Percentiles rank a stretch among this genome's conserved stretches.
Conservation (phyloP, 371 early-diverging fungal species). For the Mortierella sp. region DNA sequence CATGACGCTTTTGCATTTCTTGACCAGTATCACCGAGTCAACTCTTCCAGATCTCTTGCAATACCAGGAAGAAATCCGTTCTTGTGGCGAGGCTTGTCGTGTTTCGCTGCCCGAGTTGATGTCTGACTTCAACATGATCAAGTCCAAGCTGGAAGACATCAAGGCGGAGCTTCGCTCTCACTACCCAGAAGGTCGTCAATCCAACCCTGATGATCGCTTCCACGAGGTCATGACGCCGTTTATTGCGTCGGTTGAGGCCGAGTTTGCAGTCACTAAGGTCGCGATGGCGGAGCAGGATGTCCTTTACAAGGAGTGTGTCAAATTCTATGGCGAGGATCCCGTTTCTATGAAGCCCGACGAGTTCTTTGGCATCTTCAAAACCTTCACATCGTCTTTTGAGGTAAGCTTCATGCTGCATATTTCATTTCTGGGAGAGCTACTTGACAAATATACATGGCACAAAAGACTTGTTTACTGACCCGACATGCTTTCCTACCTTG, state of each 20-base stretch:
- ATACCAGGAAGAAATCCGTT: conserved; percentile 79
- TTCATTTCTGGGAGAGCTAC: conserved; percentile 46
- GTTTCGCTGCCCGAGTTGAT: conserved; percentile 76
- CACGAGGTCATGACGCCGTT: conserved; percentile 65
- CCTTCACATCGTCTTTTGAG: conserved; percentile 84
- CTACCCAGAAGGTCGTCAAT: conserved; percentile 60
- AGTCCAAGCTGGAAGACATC: conserved; percentile 71
- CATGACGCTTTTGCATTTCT: conserved; percentile 86
- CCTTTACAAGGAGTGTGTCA: conserved; percentile 77
- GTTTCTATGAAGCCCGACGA: conserved; percentile 87
- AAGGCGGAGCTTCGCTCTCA: conserved; percentile 67
- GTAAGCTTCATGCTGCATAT: conserved; percentile 78
- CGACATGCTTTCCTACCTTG: too few species aligned
- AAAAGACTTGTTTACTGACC: too few species aligned
- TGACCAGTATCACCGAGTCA: conserved; percentile 78
- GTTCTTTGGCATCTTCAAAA: conserved; percentile 91
- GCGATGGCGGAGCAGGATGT: conserved; percentile 66
- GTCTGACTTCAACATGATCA: conserved; percentile 71
- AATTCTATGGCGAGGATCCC: conserved; percentile 89
- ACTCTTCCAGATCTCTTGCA: conserved; percentile 76
- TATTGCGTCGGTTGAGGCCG: conserved; percentile 63
- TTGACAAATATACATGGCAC: too few species aligned
- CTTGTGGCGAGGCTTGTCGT: conserved; percentile 83
- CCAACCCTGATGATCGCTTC: conserved; percentile 60
- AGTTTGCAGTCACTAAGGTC: conserved; percentile 64